Percentiles rank a stretch among this genome's conserved stretches.
Evolutionary conservation across 208 protist species (phyloP).

Genomic region (Phytomonas sp.): DNA sequence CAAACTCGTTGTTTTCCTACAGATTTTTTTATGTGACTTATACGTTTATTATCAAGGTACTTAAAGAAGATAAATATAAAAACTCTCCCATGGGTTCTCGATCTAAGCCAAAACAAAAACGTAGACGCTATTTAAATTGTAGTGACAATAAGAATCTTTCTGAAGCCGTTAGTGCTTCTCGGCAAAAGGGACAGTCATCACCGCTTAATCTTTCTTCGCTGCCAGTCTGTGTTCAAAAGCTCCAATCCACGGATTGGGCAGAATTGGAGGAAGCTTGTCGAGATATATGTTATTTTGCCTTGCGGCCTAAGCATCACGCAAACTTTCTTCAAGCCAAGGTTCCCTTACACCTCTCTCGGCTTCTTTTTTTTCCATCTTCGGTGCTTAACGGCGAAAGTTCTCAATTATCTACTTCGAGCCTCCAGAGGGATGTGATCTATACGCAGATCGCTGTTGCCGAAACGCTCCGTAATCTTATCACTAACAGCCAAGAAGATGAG

Average conservation of each 20-base stretch:
- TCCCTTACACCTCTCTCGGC: constrained; percentile 37
- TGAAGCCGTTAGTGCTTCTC: no score
- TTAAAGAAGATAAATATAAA: no score
- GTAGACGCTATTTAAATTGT: no score
- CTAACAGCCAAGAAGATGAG: constrained; percentile 48
- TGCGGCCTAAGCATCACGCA: constrained; percentile 27
- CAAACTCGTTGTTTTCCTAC: no score
- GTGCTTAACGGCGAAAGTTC: no score
- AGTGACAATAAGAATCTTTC: no score
- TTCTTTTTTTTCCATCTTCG: constrained; percentile 24
- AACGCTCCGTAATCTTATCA: constrained; percentile 52
- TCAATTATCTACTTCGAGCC: no score
- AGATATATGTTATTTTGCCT: constrained; percentile 37
- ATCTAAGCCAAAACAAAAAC: no score
- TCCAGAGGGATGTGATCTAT: constrained; percentile 18
- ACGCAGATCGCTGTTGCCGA: constrained; percentile 44
- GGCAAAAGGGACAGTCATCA: no score
- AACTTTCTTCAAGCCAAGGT: constrained; percentile 28
- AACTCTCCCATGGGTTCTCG: no score
- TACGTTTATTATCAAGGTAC: no score
- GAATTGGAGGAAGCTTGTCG: constrained; percentile 47
- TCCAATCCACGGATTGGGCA: constrained; percentile 27
- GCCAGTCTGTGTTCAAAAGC: constrained; percentile 33
- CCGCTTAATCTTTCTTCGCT: not conserved
- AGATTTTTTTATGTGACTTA: no score